These are phyloP conservation scores for Plantago major DNA, from an alignment of 257 asterid genomes.

Conservation along the genomic window DNA sequence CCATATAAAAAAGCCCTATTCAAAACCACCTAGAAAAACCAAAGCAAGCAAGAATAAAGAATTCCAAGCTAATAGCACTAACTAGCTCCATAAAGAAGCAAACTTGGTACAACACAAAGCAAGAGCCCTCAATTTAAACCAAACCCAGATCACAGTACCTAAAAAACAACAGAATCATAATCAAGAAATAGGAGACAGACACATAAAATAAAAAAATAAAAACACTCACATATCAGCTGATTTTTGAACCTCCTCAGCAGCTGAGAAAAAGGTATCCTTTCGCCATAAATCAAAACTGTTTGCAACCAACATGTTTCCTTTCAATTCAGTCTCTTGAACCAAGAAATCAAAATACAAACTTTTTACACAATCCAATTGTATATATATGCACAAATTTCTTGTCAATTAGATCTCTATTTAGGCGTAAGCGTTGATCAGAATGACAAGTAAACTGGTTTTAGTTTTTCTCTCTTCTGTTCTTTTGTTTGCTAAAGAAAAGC, in stretches of 20 bases:
- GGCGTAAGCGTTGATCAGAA: not conserved
- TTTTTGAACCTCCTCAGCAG: slow-evolving; percentile 94
- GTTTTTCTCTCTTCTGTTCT: slow-evolving; percentile 24
- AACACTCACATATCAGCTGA: slow-evolving; percentile 73
- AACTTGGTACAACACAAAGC: slow-evolving; percentile 11
- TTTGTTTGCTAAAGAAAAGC: slow-evolving; percentile 35
- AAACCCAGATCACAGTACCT: slow-evolving; percentile 23
- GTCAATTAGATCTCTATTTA: not conserved
- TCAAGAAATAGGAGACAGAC: not conserved
- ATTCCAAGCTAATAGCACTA: not conserved
- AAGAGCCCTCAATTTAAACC: slow-evolving; percentile 16
- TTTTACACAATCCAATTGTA: no score
- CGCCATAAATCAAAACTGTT: slow-evolving; percentile 89
- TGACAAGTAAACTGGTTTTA: not conserved
- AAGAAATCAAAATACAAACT: slow-evolving; percentile 13
- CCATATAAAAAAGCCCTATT: no score
- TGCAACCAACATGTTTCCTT: slow-evolving; percentile 62
- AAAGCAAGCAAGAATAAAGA: not conserved
- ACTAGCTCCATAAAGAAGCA: slow-evolving; percentile 5
- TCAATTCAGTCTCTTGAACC: slow-evolving; percentile 21
- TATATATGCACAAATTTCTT: no score
- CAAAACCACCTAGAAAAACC: not conserved
- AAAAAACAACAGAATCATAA: slow-evolving; percentile 3
- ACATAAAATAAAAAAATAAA: not conserved
- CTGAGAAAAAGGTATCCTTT: slow-evolving; percentile 77